Base-by-base conservation (phyloP, 768 basidiomycete genomes). In the Fomitopsis serialis region DNA sequence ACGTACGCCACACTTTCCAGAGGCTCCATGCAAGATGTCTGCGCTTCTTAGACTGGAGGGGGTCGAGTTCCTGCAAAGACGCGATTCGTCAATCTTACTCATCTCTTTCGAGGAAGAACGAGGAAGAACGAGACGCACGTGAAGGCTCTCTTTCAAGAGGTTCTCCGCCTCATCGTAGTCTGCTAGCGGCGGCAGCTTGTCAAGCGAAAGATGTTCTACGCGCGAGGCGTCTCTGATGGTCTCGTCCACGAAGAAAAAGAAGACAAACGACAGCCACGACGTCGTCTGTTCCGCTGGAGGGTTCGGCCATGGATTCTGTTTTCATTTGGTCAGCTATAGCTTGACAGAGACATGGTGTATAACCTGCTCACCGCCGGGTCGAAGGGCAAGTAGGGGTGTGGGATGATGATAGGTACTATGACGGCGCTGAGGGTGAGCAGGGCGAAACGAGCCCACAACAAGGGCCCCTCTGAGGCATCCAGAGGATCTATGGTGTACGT, bases 341-440 rank as follows among this genome's bases (percentile, higher is more conserved):
- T 13, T 22, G 3, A 19, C 11, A 2, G 11, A 24, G 45, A n/a
- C 2, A 35, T 21, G 7, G 40, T 12, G 25, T 21, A 4, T 12
- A 2, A 21, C 29, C 35, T 57, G 17, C 42, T 55, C 19, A 78
- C 79, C 63, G 73, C 70, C 1, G 80, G 76, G 58, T 87, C 78
- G 21, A 79, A 69, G 5, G 85, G 83, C 2, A 76, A 63, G 63
- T 87, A 87, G 42, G 70, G 70, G 11, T 80, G 69, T 4, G 85
- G 85, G 42, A 76, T 70, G 42, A 79, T 54, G 15, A 85, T 64
- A 29, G 85, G 85, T 25, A 86, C 66, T 11, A 78, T 49, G 2
- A 79, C 65, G 10, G 72, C 74, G 9, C 70, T 76, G 7, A 78
- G 25, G 8, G 71, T 57, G 15, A 86, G 70, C 11, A 80, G 47